A percentile compares a stretch with the other conserved stretches of the same genome.
These are phyloP conservation scores for Nepenthes gracilis DNA, from an alignment of 148 eudicot genomes.

Conservation along the genomic window DNA sequence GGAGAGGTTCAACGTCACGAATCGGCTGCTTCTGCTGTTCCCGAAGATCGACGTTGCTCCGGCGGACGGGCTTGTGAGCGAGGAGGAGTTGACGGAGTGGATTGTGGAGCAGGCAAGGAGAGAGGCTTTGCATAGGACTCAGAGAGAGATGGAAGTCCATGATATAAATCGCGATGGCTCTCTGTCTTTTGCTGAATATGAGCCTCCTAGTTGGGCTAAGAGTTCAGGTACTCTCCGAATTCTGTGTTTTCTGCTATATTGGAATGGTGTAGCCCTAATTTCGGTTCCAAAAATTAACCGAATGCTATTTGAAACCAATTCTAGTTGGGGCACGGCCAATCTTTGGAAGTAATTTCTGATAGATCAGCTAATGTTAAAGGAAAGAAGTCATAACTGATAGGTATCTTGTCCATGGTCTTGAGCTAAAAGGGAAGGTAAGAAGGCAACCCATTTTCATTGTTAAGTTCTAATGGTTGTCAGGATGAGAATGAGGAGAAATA, in stretches of 20 bases:
- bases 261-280: no score
- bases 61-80: conserved; percentile 46
- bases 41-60: conserved; percentile 77
- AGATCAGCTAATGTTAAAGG: no score
- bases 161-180: conserved; percentile 87
- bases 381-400: no score
- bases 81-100: conserved; percentile 70
- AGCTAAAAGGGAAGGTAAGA: no score
- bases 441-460: no score
- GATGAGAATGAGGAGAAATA: no score
- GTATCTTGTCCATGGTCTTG: no score
- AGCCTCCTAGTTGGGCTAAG: conserved; percentile 75
- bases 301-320: no score
- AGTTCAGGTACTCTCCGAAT: conserved; percentile 27
- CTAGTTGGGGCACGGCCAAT: no score
- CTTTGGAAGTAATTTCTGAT: no score
- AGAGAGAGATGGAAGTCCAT: conserved; percentile 81
- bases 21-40: conserved; percentile 47
- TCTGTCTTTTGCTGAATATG: conserved; percentile 65
- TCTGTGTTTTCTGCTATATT: background rate
- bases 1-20: conserved; percentile 74
- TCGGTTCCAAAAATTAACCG: no score
- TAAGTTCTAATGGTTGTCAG: no score
- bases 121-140: conserved; percentile 61
- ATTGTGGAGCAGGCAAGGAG: conserved; percentile 34